Percentiles rank a stretch among this genome's conserved stretches.
Evolutionary conservation across 192 early-diverging fungal species (phyloP).

Genomic region (Obelidium mucronatum): DNA sequence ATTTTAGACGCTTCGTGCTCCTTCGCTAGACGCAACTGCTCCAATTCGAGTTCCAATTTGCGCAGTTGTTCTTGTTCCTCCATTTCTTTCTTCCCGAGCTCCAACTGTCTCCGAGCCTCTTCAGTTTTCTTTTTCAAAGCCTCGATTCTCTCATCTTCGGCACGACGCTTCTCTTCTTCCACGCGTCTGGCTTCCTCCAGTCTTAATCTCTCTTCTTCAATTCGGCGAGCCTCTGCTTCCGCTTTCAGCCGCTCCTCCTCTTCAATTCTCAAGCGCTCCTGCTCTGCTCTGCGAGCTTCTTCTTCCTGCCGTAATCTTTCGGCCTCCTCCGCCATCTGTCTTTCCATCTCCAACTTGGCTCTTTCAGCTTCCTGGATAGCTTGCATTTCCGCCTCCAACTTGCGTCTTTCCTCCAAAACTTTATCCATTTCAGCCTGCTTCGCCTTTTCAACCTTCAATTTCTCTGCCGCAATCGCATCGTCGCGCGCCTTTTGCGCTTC

Average conservation of each 20-base stretch:
- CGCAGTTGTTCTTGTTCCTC: slow-evolving; percentile 23
- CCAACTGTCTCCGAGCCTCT: slow-evolving; percentile 21
- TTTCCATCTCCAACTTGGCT: background rate
- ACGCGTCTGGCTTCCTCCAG: slow-evolving; percentile 10
- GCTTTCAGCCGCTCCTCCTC: background rate
- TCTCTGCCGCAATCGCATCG: background rate
- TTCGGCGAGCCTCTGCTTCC: background rate
- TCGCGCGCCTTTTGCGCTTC: background rate
- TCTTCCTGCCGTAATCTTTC: background rate
- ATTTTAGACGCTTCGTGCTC: slow-evolving; percentile 12
- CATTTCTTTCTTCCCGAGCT: slow-evolving; percentile 29
- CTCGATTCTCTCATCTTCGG: slow-evolving; percentile 30
- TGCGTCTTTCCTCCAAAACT: background rate
- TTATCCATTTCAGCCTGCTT: slow-evolving; percentile 18
- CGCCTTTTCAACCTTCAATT: background rate
- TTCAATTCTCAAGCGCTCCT: slow-evolving; percentile 21
- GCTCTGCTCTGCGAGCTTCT: background rate
- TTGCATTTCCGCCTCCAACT: slow-evolving; percentile 13
- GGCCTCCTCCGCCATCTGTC: background rate
- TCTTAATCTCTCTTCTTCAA: background rate
- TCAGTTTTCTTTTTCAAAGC: slow-evolving; percentile 4
- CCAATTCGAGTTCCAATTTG: slow-evolving; percentile 12
- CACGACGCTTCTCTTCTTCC: slow-evolving; percentile 22
- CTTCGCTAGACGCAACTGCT: slow-evolving; percentile 7
- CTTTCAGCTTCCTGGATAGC: slow-evolving; percentile 7